Evolutionary conservation across 148 eudicot species (phyloP).

Genomic region (Nepenthes gracilis): DNA sequence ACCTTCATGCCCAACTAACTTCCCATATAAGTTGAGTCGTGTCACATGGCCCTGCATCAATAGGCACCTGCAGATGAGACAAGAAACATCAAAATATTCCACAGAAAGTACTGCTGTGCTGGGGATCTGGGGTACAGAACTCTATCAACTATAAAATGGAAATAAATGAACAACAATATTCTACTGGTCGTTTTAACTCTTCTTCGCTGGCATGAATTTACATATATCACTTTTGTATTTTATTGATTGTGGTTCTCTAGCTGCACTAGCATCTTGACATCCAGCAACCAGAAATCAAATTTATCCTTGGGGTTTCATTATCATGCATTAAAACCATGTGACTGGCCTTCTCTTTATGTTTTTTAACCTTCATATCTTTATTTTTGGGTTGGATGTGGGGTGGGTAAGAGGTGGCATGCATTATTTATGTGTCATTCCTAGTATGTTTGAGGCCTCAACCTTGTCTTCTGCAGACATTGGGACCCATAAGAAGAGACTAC

Average conservation of each 20-base stretch:
- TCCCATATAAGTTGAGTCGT: conserved; percentile 49
- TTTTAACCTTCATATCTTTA: too few relatives aligned
- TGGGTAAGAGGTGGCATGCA: too few relatives aligned
- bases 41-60: conserved; percentile 42
- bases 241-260: too few relatives aligned
- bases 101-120: neutral
- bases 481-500: too few relatives aligned
- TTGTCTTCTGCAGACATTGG: too few relatives aligned
- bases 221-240: neutral
- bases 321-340: too few relatives aligned
- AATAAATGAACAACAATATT: neutral
- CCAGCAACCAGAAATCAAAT: neutral
- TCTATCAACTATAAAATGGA: neutral
- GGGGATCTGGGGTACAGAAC: neutral
- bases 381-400: too few relatives aligned
- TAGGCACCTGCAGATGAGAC: neutral
- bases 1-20: conserved; percentile 60
- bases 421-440: too few relatives aligned
- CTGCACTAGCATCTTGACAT: neutral
- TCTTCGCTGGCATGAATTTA: neutral
- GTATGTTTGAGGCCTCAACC: too few relatives aligned
- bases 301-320: too few relatives aligned
- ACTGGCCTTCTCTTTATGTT: too few relatives aligned
- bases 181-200: neutral
- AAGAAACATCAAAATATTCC: neutral